Evolutionary conservation across 371 early-diverging fungal genomes (phyloP).

Genomic region (Lichtheimia hyalospora): DNA sequence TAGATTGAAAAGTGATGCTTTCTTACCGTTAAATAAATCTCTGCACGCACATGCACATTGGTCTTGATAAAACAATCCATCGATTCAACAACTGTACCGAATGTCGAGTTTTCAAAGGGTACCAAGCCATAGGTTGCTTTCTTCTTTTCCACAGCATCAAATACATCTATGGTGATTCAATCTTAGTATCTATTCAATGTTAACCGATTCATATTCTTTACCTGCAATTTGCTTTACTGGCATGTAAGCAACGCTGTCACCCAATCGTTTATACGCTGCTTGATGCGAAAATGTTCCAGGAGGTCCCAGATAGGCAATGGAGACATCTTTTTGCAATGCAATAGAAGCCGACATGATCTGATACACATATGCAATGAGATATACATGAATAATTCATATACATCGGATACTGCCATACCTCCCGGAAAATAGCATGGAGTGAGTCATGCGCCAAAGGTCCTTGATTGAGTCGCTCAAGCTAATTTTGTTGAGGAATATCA

Average conservation of each 20-base stretch:
- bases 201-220: constrained; percentile 8
- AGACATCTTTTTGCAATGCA: constrained; percentile 77
- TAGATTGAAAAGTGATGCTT: background rate
- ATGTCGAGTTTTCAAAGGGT: constrained; percentile 94
- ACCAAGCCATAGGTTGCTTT: constrained; percentile 87
- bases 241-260: constrained; percentile 75
- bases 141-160: constrained; percentile 79
- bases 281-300: constrained; percentile 93
- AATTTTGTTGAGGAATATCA: constrained; percentile 17
- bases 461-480: constrained; percentile 65
- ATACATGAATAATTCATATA: background rate
- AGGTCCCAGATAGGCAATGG: constrained; percentile 91
- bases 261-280: constrained; percentile 81
- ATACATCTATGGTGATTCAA: constrained; percentile 55
- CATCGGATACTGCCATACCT: constrained; percentile 32
- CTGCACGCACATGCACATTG: constrained; percentile 59
- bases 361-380: background rate
- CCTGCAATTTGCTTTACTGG: constrained; percentile 66
- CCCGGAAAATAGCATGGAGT: constrained; percentile 83
- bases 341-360: constrained; percentile 90
- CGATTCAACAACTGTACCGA: constrained; percentile 84
- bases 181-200: background rate
- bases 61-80: constrained; percentile 75
- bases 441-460: constrained; percentile 81
- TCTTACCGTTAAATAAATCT: constrained; percentile 61